Evolutionary conservation across 2,329 filamentous ascomycete species (phyloP), one percentile per base, ranked within the genome.

Genomic region (Colletotrichum magnum): DNA sequence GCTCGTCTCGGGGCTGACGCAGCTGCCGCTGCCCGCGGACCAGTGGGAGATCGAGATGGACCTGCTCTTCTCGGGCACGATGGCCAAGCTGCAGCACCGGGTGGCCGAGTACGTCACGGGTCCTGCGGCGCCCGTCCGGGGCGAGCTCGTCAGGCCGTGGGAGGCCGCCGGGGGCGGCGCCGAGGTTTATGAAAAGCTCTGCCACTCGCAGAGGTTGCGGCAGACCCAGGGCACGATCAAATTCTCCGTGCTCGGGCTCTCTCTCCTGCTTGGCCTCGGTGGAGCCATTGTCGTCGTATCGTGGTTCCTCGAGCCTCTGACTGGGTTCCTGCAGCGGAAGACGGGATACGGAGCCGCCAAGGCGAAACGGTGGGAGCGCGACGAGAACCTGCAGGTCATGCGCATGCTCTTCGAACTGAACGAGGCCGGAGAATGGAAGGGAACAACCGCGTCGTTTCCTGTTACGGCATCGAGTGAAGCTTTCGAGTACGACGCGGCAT

Each of bases 1-100:
- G 13, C 21, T 63, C 4, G 60, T 68, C 9, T 52, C 36, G 1
- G 39, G n/a, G 7, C 24, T 68, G 12, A 58, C 28, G 24, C 65
- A 64, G 41, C 7, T 64, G 5, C 18, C 21, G 2, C 13, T 68
- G 10, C 65, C 60, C 3, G 41, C 60, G 1, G 36, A 68, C 16
- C 65, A 68, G 53, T 68, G 65, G 65, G 7, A 64, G n/a, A 50
- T 53, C 0, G 65, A 68, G 13, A 64, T 68, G 60, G 48, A 4
- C 1, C 43, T 48, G 6, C 60, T 68, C 5, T 64, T 68, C 43
- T 43, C n/a, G 13, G 57, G 24, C 24, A 26, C 26, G 1, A 9
- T 48, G 9, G 43, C 57, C 26, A 50, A 50, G 43, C n/a, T 59
- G 16, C 57, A 48, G 57, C 45, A 24, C n/a, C 57, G 48, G 28